A percentile compares a stretch with the other conserved stretches of the same genome.
phyloP scores from a whole-genome alignment of 1,284 basidiomycete genomes.

The Apiotrichum mycotoxinovorans region DNA sequence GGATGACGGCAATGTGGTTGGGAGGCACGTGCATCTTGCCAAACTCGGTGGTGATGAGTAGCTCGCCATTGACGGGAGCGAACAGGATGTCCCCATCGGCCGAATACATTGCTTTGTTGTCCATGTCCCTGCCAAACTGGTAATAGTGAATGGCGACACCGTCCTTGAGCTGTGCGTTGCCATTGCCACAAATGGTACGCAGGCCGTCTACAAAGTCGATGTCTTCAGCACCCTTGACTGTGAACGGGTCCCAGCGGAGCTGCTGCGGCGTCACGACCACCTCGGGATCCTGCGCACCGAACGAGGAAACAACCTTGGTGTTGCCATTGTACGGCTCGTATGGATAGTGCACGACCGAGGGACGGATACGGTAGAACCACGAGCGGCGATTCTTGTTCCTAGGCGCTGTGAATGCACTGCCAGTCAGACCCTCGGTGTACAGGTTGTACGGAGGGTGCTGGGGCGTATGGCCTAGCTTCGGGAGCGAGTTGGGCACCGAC shows the following conservation, averaged over 20 bases:
- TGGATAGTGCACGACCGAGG: conserved; percentile 60
- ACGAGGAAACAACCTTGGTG: conserved; percentile 3
- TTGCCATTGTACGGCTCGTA: conserved; percentile 13
- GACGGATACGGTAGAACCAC: conserved; percentile 52
- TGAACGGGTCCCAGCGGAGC: conserved; percentile 62
- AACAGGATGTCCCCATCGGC: conserved; percentile 68
- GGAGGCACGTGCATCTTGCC: conserved; percentile 65
- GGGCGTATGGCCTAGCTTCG: conserved; percentile 59
- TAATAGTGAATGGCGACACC: conserved; percentile 65
- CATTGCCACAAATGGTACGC: conserved; percentile 63
- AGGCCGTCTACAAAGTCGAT: conserved; percentile 63
- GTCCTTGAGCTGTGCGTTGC: conserved; percentile 60
- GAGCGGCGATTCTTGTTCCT: conserved; percentile 55
- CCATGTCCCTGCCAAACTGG: conserved; percentile 63
- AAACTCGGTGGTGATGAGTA: conserved; percentile 68
- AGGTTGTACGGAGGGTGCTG: conserved; percentile 62
- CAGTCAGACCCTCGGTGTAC: conserved; percentile 60
- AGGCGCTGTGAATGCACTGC: conserved; percentile 60
- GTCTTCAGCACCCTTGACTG: conserved; percentile 45
- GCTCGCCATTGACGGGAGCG: conserved; percentile 61
- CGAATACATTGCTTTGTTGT: conserved; percentile 62
- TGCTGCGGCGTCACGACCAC: conserved; percentile 55
- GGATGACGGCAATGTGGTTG: conserved; percentile 62
- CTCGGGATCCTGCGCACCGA: conserved; percentile 5
- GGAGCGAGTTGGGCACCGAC: conserved; percentile 46